Evolutionary conservation across 2,329 filamentous ascomycete genomes (phyloP).

Genomic region (Pezicula carpinea): DNA sequence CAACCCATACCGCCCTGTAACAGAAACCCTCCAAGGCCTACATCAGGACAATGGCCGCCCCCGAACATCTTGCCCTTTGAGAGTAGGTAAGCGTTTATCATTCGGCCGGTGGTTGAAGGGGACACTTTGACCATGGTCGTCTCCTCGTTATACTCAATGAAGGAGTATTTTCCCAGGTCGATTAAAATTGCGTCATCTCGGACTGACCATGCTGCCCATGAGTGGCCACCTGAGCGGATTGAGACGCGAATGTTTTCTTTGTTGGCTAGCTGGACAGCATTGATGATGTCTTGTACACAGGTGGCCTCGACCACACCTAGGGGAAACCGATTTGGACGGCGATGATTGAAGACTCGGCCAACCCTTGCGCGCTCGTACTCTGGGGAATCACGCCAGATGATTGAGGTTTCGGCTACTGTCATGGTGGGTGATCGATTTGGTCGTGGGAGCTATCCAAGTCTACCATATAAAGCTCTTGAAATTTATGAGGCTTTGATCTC

Average conservation of each 20-base stretch:
- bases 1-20: slow-evolving; percentile 55
- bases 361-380: slow-evolving; percentile 34
- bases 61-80: slow-evolving; percentile 41
- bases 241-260: slow-evolving; percentile 34
- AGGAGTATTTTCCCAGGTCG: slow-evolving; percentile 33
- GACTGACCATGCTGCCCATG: slow-evolving; percentile 45
- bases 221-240: slow-evolving; percentile 44
- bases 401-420: neutral
- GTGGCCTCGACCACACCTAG: slow-evolving; percentile 37
- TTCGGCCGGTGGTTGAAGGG: slow-evolving; percentile 42
- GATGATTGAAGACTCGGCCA: slow-evolving; percentile 41
- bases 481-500: too few relatives aligned
- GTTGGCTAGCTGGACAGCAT: slow-evolving; percentile 34
- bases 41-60: slow-evolving; percentile 52
- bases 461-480: too few relatives aligned
- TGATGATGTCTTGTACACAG: slow-evolving; percentile 29
- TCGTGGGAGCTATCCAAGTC: too few relatives aligned
- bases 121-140: slow-evolving; percentile 37
- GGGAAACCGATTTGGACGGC: slow-evolving; percentile 35
- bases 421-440: slow-evolving; percentile 1
- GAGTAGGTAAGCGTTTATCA: slow-evolving; percentile 36
- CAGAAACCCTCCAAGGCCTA: slow-evolving; percentile 51
- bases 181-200: slow-evolving; percentile 40
- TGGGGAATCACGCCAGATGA: slow-evolving; percentile 8
- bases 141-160: slow-evolving; percentile 34